Conservation (phyloP, 257 asterid genomes). For the Euphrasia confusa region DNA sequence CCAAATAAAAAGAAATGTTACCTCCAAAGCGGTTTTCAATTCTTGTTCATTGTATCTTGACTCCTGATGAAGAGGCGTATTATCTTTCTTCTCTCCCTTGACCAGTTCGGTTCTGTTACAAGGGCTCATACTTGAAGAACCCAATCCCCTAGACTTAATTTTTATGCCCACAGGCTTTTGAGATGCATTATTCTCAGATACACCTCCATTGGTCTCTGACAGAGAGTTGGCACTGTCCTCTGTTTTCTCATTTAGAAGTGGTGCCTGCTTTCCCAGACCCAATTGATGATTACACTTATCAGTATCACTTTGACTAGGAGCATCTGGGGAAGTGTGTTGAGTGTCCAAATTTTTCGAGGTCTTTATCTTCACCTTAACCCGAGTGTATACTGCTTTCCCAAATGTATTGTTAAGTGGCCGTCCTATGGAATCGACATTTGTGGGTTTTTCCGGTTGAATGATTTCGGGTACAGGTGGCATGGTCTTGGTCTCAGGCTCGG, state of each 20-base stretch:
- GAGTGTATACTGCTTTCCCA: constrained; percentile 60
- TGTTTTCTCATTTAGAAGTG: constrained; percentile 46
- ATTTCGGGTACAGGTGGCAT: constrained; percentile 43
- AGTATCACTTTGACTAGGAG: constrained; percentile 61
- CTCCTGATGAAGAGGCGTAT: constrained; percentile 35
- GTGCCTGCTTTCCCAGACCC: constrained; percentile 49
- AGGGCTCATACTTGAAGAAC: constrained; percentile 81
- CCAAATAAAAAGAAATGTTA: constrained; percentile 27
- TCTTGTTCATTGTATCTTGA: constrained; percentile 64
- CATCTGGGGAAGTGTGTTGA: constrained; percentile 50
- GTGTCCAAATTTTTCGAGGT: constrained; percentile 63
- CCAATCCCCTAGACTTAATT: constrained; percentile 68
- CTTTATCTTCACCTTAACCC: constrained; percentile 89
- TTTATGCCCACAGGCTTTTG: constrained; percentile 61
- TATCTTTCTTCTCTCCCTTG: constrained; percentile 65
- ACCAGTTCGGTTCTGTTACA: constrained; percentile 58
- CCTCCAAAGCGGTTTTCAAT: constrained; percentile 76
- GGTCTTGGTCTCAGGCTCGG: constrained; percentile 51
- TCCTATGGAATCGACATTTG: constrained; percentile 28
- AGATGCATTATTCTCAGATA: constrained; percentile 33
- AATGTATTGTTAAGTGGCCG: constrained; percentile 45
- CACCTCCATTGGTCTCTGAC: constrained; percentile 54
- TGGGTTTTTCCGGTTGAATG: constrained; percentile 39
- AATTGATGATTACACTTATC: constrained; percentile 63
- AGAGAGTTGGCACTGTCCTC: constrained; percentile 87